A percentile compares a stretch with the other conserved stretches of the same genome.
These are phyloP conservation scores for Talaromyces atroroseus DNA, from an alignment of 2,329 filamentous ascomycete genomes.

Conservation along the genomic window DNA sequence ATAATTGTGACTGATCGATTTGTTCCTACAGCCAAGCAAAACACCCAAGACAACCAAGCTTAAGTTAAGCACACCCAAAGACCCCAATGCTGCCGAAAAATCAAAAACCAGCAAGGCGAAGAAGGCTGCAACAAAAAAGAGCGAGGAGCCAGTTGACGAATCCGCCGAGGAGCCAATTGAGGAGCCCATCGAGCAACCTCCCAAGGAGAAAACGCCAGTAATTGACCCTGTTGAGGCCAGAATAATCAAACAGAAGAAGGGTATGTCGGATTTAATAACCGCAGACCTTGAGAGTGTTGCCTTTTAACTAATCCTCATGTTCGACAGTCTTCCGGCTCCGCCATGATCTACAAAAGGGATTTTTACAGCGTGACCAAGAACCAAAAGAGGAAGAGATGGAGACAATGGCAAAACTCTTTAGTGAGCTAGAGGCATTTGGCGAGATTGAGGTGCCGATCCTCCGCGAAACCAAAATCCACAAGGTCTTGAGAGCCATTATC, in stretches of 20 bases:
- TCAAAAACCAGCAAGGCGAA: slow-evolving; percentile 27
- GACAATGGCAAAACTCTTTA: slow-evolving; percentile 42
- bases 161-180: slow-evolving; percentile 57
- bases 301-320: slow-evolving; percentile 15
- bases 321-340: slow-evolving; percentile 75
- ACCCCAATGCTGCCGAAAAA: slow-evolving; percentile 41
- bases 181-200: slow-evolving; percentile 50
- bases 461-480: slow-evolving; percentile 92
- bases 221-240: slow-evolving; percentile 52
- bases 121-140: slow-evolving; percentile 53
- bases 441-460: slow-evolving; percentile 89
- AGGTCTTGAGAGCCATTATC: slow-evolving; percentile 90
- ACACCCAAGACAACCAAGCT: slow-evolving; percentile 59
- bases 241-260: slow-evolving; percentile 55
- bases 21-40: slow-evolving; percentile 48
- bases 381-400: slow-evolving; percentile 69
- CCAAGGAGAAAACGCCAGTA: slow-evolving; percentile 45
- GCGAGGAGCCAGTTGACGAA: slow-evolving; percentile 51
- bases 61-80: slow-evolving; percentile 55
- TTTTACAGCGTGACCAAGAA: slow-evolving; percentile 74
- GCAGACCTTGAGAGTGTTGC: not conserved
- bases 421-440: slow-evolving; percentile 71
- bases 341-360: slow-evolving; percentile 90
- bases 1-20: slow-evolving; percentile 21
- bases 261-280: slow-evolving; percentile 26